Conservation (phyloP, 495 filamentous ascomycete genomes). For the Xylaria intraflava region DNA sequence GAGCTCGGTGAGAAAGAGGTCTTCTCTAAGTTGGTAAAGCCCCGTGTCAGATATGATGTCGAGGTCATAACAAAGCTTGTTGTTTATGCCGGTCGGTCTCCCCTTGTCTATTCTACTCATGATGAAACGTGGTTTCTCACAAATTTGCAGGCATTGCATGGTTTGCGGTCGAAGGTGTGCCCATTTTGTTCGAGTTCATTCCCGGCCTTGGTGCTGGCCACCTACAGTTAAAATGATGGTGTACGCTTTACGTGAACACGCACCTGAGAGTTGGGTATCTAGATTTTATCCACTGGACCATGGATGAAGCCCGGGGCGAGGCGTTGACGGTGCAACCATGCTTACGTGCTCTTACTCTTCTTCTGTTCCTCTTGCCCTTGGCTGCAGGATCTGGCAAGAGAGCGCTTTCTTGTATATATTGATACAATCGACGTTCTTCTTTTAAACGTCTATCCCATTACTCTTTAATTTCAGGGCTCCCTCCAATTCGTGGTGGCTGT, state of each 20-base stretch:
- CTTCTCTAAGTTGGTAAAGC: conserved; percentile 76
- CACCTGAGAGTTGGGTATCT: conserved; percentile 7
- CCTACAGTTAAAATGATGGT: conserved; percentile 18
- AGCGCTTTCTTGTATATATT: conserved; percentile 6
- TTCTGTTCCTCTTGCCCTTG: not conserved
- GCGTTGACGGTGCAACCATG: conserved; percentile 5
- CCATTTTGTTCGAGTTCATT: conserved; percentile 57
- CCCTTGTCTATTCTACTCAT: not conserved
- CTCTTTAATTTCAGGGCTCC: not conserved
- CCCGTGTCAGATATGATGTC: conserved; percentile 90
- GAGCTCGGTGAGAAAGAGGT: conserved; percentile 67
- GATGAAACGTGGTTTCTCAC: conserved; percentile 3
- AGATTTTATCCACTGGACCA: conserved; percentile 4
- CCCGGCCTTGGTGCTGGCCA: conserved; percentile 47
- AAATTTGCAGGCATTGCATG: conserved; percentile 56
- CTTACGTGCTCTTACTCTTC: not conserved
- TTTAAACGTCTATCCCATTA: not conserved
- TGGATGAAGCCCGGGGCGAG: conserved; percentile 2
- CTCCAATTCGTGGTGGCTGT: not conserved
- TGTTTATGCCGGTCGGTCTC: conserved; percentile 76
- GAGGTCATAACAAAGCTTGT: conserved; percentile 95
- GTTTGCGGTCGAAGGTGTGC: conserved; percentile 62
- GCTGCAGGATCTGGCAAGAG: not conserved
- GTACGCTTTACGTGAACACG: conserved; percentile 5
- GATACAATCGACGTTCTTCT: not conserved